phyloP scores from a whole-genome alignment of 108 stramenopile species.

The Chaetoceros muelleri region DNA sequence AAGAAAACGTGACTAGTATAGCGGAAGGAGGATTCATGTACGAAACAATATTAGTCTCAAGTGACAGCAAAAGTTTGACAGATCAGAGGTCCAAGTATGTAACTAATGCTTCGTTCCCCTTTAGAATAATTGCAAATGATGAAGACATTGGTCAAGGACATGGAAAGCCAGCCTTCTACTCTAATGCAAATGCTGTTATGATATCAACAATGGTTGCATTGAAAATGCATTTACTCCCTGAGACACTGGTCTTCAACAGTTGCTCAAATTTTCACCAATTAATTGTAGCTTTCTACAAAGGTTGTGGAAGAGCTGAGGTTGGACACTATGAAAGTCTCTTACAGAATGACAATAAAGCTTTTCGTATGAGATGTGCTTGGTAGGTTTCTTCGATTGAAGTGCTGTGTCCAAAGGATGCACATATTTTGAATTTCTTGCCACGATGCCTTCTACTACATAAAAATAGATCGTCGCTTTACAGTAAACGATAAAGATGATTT shows the following conservation, averaged over 20 bases:
- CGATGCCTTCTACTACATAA: too few relatives aligned
- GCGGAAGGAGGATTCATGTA: background rate
- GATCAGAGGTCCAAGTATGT: background rate
- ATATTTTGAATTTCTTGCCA: constrained; percentile 13
- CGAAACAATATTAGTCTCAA: background rate
- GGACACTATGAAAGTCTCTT: too few relatives aligned
- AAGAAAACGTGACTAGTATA: background rate
- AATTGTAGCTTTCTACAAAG: too few relatives aligned
- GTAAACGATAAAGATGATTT: too few relatives aligned
- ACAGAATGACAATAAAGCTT: too few relatives aligned
- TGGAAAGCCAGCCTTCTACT: background rate
- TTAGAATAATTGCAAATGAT: background rate
- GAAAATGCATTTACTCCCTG: background rate
- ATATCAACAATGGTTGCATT: background rate
- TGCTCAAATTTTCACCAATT: background rate
- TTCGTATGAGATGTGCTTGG: too few relatives aligned
- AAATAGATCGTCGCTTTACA: too few relatives aligned
- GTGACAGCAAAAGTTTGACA: background rate
- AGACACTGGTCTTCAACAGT: background rate
- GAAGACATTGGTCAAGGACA: background rate
- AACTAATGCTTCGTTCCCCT: background rate
- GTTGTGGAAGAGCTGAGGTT: too few relatives aligned
- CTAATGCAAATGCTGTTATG: background rate
- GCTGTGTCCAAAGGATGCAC: background rate
- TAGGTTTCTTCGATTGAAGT: too few relatives aligned